A percentile compares a stretch with the other conserved stretches of the same genome.
Conservation (phyloP, 177 flowering plant genomes). For the Vitis hybrid region DNA sequence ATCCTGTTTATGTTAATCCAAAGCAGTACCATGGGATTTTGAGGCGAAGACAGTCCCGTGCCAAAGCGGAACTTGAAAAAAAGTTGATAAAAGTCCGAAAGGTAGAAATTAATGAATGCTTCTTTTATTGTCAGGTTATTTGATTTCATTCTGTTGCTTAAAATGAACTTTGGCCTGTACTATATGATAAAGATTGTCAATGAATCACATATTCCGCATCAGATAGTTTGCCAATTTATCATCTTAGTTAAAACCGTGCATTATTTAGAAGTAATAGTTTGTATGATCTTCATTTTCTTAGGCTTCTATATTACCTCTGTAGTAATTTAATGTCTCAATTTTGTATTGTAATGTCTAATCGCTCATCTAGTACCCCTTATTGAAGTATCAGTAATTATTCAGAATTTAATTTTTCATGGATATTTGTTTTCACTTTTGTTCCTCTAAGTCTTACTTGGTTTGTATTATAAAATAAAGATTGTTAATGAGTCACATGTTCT, state of each 20-base stretch:
- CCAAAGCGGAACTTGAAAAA: conserved; percentile 83
- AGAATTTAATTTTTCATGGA: too few relatives aligned
- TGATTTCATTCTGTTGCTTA: background rate
- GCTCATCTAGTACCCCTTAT: too few relatives aligned
- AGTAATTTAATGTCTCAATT: too few relatives aligned
- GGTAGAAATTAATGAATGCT: conserved; percentile 33
- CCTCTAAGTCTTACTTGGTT: too few relatives aligned
- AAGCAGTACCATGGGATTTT: conserved; percentile 86
- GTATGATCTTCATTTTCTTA: background rate
- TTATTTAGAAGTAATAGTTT: background rate
- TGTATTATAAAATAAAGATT: too few relatives aligned
- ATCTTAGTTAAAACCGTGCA: background rate
- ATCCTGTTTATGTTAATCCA: conserved; percentile 95
- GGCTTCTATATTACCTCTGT: too few relatives aligned
- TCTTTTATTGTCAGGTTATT: background rate
- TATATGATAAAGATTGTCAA: background rate
- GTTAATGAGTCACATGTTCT: too few relatives aligned
- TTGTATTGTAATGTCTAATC: too few relatives aligned
- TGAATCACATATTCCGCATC: background rate
- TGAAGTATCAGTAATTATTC: too few relatives aligned
- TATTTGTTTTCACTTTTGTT: too few relatives aligned
- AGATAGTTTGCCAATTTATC: background rate
- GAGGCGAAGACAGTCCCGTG: conserved; percentile 87
- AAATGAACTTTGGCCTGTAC: background rate
- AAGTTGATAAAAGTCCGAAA: conserved; percentile 75